Base-by-base conservation (phyloP, 2,329 filamentous ascomycete genomes). In the Fusarium albosuccineum region DNA sequence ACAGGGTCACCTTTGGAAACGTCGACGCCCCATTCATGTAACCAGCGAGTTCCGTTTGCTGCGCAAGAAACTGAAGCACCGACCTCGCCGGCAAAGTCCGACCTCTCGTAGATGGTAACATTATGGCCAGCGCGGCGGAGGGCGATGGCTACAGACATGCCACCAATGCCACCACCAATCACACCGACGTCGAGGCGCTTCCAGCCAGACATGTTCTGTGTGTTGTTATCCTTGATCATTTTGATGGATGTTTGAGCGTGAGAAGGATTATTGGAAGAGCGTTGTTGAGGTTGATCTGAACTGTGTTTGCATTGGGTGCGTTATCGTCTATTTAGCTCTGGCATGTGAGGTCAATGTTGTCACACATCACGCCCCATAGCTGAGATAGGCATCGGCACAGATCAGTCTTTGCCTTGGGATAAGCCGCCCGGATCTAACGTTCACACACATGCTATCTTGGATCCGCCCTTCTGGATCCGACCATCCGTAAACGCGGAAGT, bases 11-110 rank as follows among this genome's bases (percentile, higher is more conserved):
- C 90, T 70, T 87, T 87, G 13, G 79, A 79, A 2, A 92, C 81
- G 70, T 92, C 87, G 1, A 92, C 87, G 0, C 80, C 81, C 90
- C 90, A 92, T 74, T 90, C 87, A 63, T 90, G 85, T 8, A 92
- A 79, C 89, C 89, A 92, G 46, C 87, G 83, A 1, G 89, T 90
- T 8, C 89, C 90, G 70, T 92, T 92, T 9, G 90, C 89, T 1
- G 90, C 90, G 70, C 89, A 91, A 0, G 86, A 89, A 0, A 91
- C 84, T 0, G 89, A 90, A 0, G 88, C 88, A 11, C 90, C 90
- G 0, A 90, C 89, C 73, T 92, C 90, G 13, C 89, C 88, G 0
- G 84, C 88, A 67, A 87, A 92, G 74, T 92, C 87, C 34, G 84
- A 82, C 37, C 85, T 85, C 73, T 91, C 90, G 72, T 92, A 92